Conservation (phyloP, 257 asterid species). For the Lithospermum erythrorhizon region DNA sequence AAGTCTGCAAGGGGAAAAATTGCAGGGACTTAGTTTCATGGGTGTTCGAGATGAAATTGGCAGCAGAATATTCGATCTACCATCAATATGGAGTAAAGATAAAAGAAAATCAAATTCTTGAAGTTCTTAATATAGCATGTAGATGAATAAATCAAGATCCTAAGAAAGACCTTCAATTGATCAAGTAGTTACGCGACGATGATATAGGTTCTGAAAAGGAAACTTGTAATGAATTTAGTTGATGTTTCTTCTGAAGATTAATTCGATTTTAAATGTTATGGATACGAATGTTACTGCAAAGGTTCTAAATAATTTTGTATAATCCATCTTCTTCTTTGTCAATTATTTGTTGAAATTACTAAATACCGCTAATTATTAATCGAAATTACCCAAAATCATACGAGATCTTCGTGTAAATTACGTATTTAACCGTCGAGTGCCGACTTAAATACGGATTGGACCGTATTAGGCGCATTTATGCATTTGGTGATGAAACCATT, state of each 20-base stretch:
- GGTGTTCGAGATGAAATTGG: conserved; percentile 68
- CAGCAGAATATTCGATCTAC: conserved; percentile 63
- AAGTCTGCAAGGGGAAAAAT: conserved; percentile 65
- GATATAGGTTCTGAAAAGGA: conserved; percentile 45
- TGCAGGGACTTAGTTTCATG: conserved; percentile 78
- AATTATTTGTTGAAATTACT: no score
- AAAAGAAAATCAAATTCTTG: conserved; percentile 50
- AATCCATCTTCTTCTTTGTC: not conserved
- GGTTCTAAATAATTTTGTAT: not conserved
- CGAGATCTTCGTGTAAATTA: no score
- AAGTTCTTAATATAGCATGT: conserved; percentile 65
- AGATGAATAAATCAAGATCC: conserved; percentile 73
- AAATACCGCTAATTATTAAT: no score
- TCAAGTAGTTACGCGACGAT: conserved; percentile 77
- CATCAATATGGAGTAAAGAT: conserved; percentile 33
- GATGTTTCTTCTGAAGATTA: conserved; percentile 2
- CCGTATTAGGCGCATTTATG: no score
- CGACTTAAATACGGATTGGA: no score
- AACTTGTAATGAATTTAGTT: conserved; percentile 15
- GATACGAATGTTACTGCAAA: conserved; percentile 8
- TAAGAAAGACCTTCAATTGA: conserved; percentile 63
- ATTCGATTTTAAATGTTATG: conserved; percentile 2
- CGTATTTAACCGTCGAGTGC: no score
- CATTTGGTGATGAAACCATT: no score
- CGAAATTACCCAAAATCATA: no score